Base-by-base conservation (phyloP, 768 basidiomycete species). In the Pleurotus salmoneostramineus region DNA sequence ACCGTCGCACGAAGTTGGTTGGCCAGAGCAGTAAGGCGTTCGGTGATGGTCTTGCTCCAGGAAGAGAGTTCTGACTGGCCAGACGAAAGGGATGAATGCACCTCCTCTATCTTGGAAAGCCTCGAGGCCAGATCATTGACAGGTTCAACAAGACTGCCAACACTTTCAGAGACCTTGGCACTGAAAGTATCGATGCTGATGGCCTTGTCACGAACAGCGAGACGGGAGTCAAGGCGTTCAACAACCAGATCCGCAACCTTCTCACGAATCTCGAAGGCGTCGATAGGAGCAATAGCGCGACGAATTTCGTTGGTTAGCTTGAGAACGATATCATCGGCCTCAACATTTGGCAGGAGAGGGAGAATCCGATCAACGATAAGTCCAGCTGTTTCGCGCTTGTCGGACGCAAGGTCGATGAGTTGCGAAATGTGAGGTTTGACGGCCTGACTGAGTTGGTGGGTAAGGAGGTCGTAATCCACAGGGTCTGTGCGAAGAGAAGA, bases 341-440 rank as follows among this genome's bases (percentile, higher is more conserved):
- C 85, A 31, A 82, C 56, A 35, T 7, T 17, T 59, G 85, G 85
- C 14, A 93, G 64, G 56, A 90, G 67, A 7, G 92, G 92, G 4
- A 85, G 58, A 40, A 94, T 80, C 17, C 81, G 75, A 52, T 93
- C 82, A 32, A 92, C 83, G 58, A 94, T 94, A 43, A 94, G 80
- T 5, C 81, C 78, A 3, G 92, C 92, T 3, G 92, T 94, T 71
- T 94, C 92, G 36, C 89, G 82, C 68, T 94, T 94, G 68, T 94
- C 92, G 0, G 89, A 91, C 31, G 92, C 87, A 50, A 94, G 80
- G 66, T 94, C 92, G 60, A 94, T 94, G 59, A 94, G 84, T 63
- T 94, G 91, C 1, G 90, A 83, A 27, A 94, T 92, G 62, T 93
- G 88, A 5, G 92, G 92, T 64, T 93, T 93, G 65, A 94, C 92